These are phyloP conservation scores for Scheffersomyces parashehatae DNA, from an alignment of 1,139 yeast genomes.

Conservation along the genomic window DNA sequence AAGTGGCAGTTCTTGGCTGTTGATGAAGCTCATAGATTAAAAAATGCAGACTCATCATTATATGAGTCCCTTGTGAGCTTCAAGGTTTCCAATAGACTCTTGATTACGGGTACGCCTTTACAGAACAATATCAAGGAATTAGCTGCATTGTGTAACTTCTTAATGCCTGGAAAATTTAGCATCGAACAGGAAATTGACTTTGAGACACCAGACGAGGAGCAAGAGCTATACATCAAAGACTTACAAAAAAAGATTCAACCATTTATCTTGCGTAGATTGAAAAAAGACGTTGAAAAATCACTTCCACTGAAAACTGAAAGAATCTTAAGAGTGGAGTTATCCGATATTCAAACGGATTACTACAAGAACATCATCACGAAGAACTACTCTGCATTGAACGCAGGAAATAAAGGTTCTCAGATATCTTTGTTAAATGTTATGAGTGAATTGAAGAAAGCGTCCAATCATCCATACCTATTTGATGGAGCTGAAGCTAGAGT, in stretches of 20 bases:
- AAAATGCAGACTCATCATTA: slow-evolving; percentile 89
- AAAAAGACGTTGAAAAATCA: slow-evolving; percentile 96
- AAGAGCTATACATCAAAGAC: slow-evolving; percentile 84
- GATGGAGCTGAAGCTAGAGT: slow-evolving; percentile 92
- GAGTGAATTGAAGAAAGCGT: slow-evolving; percentile 95
- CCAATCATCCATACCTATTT: slow-evolving; percentile 94
- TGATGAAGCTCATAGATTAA: slow-evolving; percentile 96
- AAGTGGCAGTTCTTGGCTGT: slow-evolving; percentile 98
- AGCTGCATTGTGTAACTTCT: slow-evolving; percentile 90
- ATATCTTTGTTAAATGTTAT: slow-evolving; percentile 85
- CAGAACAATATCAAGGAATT: slow-evolving; percentile 94
- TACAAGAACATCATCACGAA: slow-evolving; percentile 90
- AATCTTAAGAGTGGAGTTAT: slow-evolving; percentile 88
- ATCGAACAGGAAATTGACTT: slow-evolving; percentile 93
- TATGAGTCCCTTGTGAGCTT: slow-evolving; percentile 86
- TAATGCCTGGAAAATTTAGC: slow-evolving; percentile 90
- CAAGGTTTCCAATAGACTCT: slow-evolving; percentile 77
- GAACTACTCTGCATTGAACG: slow-evolving; percentile 86
- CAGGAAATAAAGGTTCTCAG: slow-evolving; percentile 76
- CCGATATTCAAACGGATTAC: slow-evolving; percentile 93
- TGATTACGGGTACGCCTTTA: slow-evolving; percentile 97
- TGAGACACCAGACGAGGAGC: slow-evolving; percentile 82
- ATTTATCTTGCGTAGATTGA: slow-evolving; percentile 85
- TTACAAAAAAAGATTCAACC: slow-evolving; percentile 86
- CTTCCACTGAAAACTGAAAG: slow-evolving; percentile 94